Evolutionary conservation across 805 yeast species (phyloP), one percentile per base, ranked within the genome.

Genomic region (Ogataea corticis): DNA sequence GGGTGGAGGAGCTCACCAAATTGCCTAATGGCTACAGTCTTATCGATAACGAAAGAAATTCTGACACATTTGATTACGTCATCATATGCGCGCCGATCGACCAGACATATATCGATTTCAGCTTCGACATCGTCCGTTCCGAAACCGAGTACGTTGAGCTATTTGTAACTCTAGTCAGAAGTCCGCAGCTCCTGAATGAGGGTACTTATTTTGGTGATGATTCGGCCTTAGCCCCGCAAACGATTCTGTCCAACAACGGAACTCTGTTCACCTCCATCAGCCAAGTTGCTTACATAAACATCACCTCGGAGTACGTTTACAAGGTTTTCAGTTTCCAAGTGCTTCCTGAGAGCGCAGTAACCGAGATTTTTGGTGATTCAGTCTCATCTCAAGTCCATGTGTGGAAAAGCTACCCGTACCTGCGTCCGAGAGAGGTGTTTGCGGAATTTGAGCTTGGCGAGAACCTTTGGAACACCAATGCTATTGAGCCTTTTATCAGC

Each of bases 401-500:
- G 7, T 76, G 80, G 80, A 42, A 60, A 14, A 64, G 79, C 18
- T 76, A 73, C 46, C 82, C 81, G 2, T 54, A 59, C 14, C 55
- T 75, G 31, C 49, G 11, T 2, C 71, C 78, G 2, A 48, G 54
- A 1, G 31, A 28, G 4, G 29, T 52, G 3, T 66, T 69, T 38
- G 57, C 58, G 12, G 46, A 44, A 13, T 49, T 44, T 45, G 18
- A 42, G 17, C 42, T 48, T 9, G 41, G 18, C 14, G 46, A 37
- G 1, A 53, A 51, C 16, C 65, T 71, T 33, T 76, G 71, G 70
- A 74, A 73, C 45, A 52, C 73, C 48, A 73, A 72, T 48, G 61
- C 67, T 1, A 73, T 76, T 61, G 82, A 76, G 48, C 57, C 65
- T 7, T 69, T 76, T 34, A 65, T 74, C 41, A 71, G 77, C 44